Conservation (phyloP, 495 filamentous ascomycete genomes). For the Xylaria grammica region DNA sequence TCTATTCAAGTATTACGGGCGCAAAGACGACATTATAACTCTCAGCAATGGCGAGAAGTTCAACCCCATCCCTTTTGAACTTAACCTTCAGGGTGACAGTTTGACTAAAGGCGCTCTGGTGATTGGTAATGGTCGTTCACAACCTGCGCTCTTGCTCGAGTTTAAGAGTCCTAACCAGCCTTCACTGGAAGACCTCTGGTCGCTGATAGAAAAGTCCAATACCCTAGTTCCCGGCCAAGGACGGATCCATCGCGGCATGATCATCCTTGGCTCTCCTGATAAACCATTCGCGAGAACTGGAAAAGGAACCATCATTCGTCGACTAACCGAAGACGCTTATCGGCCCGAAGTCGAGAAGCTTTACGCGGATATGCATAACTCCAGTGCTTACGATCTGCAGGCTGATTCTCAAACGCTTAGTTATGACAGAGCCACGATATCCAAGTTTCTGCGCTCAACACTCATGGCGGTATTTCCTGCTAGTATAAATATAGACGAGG, state of each 20-base stretch:
- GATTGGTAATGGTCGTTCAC: constrained; percentile 54
- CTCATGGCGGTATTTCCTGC: too few species aligned
- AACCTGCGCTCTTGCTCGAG: constrained; percentile 59
- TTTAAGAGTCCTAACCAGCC: constrained; percentile 36
- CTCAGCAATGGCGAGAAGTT: constrained; percentile 71
- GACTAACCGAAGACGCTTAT: constrained; percentile 54
- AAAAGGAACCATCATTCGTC: constrained; percentile 63
- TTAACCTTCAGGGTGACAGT: constrained; percentile 54
- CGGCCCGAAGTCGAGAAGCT: constrained; percentile 50
- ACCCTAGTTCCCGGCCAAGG: constrained; percentile 53
- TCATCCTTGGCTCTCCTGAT: constrained; percentile 44
- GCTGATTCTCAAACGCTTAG: too few species aligned
- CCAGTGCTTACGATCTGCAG: too few species aligned
- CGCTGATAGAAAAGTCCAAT: constrained; percentile 55
- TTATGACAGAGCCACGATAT: too few species aligned
- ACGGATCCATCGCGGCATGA: constrained; percentile 53
- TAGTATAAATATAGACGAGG: not conserved
- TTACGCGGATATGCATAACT: constrained; percentile 44
- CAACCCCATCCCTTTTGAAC: constrained; percentile 63
- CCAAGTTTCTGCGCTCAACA: too few species aligned
- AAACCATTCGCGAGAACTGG: constrained; percentile 55
- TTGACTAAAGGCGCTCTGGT: constrained; percentile 62
- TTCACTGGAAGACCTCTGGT: constrained; percentile 54
- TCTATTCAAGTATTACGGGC: constrained; percentile 55
- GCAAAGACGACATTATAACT: constrained; percentile 65